Percentiles rank a stretch among this genome's conserved stretches.
phyloP scores from a whole-genome alignment of 2,329 filamentous ascomycete species.

The Aspergillus sp. region DNA sequence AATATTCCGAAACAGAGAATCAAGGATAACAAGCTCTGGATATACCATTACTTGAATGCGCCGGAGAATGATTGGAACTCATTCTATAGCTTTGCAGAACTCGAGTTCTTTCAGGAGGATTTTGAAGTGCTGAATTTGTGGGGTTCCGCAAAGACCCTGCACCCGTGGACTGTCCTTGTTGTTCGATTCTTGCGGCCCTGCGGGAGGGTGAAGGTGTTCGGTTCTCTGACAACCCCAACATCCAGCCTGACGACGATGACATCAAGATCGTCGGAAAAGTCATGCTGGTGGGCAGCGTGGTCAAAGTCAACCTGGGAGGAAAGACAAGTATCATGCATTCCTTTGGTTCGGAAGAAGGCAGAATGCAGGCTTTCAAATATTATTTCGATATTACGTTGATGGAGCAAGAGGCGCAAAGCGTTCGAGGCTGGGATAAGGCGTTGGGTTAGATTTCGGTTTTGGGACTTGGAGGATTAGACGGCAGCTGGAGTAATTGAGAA shows the following conservation, averaged over 20 bases:
- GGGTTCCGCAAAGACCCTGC: constrained; percentile 33
- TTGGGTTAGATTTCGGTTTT: not conserved
- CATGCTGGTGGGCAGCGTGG: constrained; percentile 27
- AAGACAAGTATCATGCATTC: constrained; percentile 41
- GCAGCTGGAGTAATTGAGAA: not conserved
- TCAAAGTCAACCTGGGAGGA: constrained; percentile 46
- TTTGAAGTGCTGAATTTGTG: constrained; percentile 43
- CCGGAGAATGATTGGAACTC: constrained; percentile 39
- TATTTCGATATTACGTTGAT: constrained; percentile 43
- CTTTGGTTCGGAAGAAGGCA: constrained; percentile 45
- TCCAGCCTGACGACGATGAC: not conserved
- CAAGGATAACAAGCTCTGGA: constrained; percentile 53
- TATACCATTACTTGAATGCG: constrained; percentile 47
- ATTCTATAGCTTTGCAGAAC: constrained; percentile 43
- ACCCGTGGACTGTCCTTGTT: constrained; percentile 33
- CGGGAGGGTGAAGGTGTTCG: not conserved
- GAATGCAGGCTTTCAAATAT: constrained; percentile 44
- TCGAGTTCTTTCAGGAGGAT: constrained; percentile 41
- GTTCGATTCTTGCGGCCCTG: constrained; percentile 20
- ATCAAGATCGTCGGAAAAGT: constrained; percentile 18
- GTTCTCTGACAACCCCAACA: not conserved
- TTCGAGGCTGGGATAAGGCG: not conserved
- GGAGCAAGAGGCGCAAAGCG: not conserved
- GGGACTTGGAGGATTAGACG: not conserved
- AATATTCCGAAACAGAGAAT: constrained; percentile 42